A percentile compares a stretch with the other conserved stretches of the same genome.
phyloP scores from a whole-genome alignment of 768 basidiomycete genomes.

The Phylloporus sp. region DNA sequence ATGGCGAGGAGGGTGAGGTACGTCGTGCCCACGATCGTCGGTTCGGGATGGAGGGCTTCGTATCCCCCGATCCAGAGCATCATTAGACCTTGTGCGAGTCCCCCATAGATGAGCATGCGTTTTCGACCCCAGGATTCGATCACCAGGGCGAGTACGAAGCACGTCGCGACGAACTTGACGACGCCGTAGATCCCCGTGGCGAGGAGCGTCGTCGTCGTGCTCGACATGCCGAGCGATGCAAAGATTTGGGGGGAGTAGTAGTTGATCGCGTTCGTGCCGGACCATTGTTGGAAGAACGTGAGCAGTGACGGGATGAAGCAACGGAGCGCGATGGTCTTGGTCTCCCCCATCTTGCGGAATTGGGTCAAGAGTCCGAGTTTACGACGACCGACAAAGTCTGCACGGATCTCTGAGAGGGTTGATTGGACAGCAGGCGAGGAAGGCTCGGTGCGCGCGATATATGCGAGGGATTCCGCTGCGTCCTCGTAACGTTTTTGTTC shows the following conservation, averaged over 20 bases:
- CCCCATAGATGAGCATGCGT: conserved; percentile 33
- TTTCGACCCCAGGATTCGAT: conserved; percentile 39
- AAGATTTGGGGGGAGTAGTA: conserved; percentile 39
- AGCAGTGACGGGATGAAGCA: conserved; percentile 31
- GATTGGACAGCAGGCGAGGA: conserved; percentile 26
- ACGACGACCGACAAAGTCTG: conserved; percentile 32
- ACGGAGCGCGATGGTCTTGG: conserved; percentile 23
- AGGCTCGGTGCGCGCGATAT: conserved; percentile 21
- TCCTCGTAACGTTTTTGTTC: conserved; percentile 33
- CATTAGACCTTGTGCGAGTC: conserved; percentile 31
- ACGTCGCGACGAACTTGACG: conserved; percentile 34
- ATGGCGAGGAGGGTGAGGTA: conserved; percentile 35
- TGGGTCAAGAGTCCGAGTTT: conserved; percentile 24
- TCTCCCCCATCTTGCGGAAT: conserved; percentile 33
- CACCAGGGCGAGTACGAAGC: conserved; percentile 32
- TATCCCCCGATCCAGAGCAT: conserved; percentile 38
- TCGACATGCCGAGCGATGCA: conserved; percentile 30
- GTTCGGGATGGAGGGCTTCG: conserved; percentile 26
- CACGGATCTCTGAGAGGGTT: conserved; percentile 34
- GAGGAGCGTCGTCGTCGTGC: conserved; percentile 30
- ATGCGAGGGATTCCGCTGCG: conserved; percentile 30
- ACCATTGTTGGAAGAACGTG: conserved; percentile 37
- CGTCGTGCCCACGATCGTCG: conserved; percentile 23
- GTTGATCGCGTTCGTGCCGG: conserved; percentile 40
- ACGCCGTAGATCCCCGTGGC: conserved; percentile 40